Evolutionary conservation across 164 flowering plant genomes (phyloP).

Genomic region (Warburgia ugandensis): DNA sequence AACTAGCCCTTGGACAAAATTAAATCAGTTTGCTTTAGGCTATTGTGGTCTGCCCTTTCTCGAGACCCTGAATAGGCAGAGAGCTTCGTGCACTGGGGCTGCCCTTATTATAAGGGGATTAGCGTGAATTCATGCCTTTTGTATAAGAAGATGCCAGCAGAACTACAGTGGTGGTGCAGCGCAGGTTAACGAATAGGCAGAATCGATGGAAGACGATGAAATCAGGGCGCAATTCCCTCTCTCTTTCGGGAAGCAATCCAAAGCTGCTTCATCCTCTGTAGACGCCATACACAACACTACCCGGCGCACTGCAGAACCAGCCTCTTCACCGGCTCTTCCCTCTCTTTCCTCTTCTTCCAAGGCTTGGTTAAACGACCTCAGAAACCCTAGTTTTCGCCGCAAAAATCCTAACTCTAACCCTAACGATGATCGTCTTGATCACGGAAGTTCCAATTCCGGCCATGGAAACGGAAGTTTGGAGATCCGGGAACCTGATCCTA

Average conservation of each 20-base stretch:
- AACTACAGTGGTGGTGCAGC: no score
- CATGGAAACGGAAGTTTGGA: background rate
- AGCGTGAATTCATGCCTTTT: no score
- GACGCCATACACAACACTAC: conserved; percentile 75
- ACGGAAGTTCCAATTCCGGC: background rate
- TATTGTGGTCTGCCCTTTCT: no score
- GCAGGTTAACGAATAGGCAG: no score
- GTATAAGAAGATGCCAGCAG: no score
- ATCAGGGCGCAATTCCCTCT: conserved; percentile 82
- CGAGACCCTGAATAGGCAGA: no score
- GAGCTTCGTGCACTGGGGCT: no score
- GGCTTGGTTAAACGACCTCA: conserved; percentile 40
- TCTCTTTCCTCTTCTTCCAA: conserved; percentile 48
- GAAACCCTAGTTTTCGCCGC: conserved; percentile 27
- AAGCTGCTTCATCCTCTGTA: conserved; percentile 56
- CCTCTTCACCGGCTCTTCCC: conserved; percentile 19
- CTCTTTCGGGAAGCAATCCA: conserved; percentile 75
- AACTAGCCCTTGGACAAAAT: no score
- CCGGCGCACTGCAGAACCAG: conserved; percentile 31
- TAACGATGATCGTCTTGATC: background rate
- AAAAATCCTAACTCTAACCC: background rate
- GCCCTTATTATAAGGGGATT: no score
- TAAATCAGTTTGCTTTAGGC: no score
- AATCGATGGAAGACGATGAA: conserved; percentile 26
- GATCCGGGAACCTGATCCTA: conserved; percentile 1